Evolutionary conservation across 139 green algal genomes (phyloP).

Genomic region (Chlorella ohadii): DNA sequence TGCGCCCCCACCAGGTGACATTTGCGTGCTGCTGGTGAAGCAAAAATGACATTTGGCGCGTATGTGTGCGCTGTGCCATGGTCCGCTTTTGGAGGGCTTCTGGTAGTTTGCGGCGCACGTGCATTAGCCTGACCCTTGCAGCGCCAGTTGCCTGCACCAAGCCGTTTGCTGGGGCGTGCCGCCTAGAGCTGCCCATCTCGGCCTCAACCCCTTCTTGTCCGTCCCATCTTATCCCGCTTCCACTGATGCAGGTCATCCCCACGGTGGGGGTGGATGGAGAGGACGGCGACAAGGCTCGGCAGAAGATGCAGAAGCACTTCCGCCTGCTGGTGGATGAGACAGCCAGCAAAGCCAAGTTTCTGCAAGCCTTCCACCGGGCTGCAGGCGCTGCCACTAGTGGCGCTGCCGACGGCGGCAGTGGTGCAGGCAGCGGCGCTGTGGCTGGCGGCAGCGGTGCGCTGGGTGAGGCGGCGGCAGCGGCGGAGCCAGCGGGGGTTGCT

Average conservation of each 20-base stretch:
- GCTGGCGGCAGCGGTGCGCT: background rate
- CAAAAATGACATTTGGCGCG: too few species aligned
- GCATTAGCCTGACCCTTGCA: too few species aligned
- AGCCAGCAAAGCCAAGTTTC: constrained; percentile 72
- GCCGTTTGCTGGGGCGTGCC: too few species aligned
- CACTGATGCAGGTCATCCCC: constrained; percentile 80
- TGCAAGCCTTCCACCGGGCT: constrained; percentile 29
- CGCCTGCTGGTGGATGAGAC: constrained; percentile 64
- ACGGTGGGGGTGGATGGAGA: constrained; percentile 77
- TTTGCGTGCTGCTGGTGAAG: background rate
- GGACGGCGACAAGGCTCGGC: constrained; percentile 44
- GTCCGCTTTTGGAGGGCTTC: too few species aligned
- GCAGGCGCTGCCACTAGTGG: background rate
- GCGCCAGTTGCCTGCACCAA: too few species aligned
- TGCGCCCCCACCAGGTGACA: constrained; percentile 68
- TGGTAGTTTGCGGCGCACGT: too few species aligned
- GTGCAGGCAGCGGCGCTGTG: background rate
- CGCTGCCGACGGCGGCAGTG: background rate
- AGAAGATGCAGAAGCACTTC: constrained; percentile 61
- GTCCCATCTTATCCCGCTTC: too few species aligned
- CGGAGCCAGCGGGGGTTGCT: too few species aligned
- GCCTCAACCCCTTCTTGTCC: too few species aligned
- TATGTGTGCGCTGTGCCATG: too few species aligned
- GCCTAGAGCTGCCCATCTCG: too few species aligned
- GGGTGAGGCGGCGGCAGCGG: background rate